These are phyloP conservation scores for Cystodermella granulosa DNA, from an alignment of 1,284 basidiomycete species.

Conservation along the genomic window DNA sequence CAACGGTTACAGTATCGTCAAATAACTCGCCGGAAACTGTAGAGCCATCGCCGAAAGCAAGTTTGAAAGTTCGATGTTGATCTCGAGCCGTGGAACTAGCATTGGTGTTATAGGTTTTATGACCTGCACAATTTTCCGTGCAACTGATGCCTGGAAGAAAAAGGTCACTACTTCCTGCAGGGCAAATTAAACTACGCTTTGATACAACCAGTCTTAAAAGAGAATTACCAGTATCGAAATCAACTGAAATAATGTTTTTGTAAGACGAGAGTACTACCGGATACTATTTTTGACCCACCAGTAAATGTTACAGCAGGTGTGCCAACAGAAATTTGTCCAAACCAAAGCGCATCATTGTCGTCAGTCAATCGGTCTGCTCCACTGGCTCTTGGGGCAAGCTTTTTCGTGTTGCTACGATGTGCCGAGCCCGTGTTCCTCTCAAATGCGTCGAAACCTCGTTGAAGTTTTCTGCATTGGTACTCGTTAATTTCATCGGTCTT, in stretches of 20 bases:
- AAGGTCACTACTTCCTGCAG: conserved; percentile 37
- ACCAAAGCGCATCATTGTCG: conserved; percentile 27
- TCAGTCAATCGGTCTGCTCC: conserved; percentile 29
- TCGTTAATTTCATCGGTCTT: too few species aligned
- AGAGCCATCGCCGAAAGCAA: conserved; percentile 55
- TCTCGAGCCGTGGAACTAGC: conserved; percentile 36
- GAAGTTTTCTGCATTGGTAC: conserved; percentile 32
- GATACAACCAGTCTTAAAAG: too few species aligned
- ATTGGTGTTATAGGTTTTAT: conserved; percentile 29
- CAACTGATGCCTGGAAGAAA: conserved; percentile 43
- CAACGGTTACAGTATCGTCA: conserved; percentile 40
- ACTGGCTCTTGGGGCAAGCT: conserved; percentile 17
- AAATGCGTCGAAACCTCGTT: conserved; percentile 34
- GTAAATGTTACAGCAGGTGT: conserved; percentile 36
- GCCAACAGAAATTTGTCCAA: conserved; percentile 41
- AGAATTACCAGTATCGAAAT: conserved; percentile 36
- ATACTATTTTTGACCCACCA: conserved; percentile 10
- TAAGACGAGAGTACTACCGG: background rate
- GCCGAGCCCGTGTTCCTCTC: conserved; percentile 37
- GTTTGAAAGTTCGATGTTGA: conserved; percentile 36
- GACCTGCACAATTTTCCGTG: conserved; percentile 17
- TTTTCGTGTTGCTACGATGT: conserved; percentile 29
- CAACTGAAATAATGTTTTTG: conserved; percentile 26
- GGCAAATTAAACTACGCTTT: too few species aligned
- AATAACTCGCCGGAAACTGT: conserved; percentile 49